Conservation (phyloP, 1,284 basidiomycete species). For the Rhodotorula sp. region DNA sequence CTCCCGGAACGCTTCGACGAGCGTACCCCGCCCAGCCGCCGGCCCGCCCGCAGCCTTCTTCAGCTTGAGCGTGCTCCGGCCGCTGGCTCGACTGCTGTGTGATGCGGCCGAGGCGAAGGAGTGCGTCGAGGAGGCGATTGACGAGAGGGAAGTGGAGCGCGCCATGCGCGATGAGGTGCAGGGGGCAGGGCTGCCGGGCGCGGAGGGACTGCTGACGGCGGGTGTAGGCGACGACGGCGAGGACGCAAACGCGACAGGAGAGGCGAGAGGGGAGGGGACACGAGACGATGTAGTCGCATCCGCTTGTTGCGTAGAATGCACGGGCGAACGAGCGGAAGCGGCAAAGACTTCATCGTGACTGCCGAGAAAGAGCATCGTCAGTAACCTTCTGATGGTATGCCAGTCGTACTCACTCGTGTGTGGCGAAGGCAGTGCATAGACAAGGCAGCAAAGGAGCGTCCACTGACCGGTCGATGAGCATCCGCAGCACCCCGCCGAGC, state of each 20-base stretch:
- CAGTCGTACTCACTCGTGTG: too few relatives aligned
- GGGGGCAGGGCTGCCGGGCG: neutral
- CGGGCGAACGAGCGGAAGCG: too few relatives aligned
- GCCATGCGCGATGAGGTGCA: neutral
- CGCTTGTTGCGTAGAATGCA: too few relatives aligned
- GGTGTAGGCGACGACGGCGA: neutral
- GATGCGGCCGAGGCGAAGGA: neutral
- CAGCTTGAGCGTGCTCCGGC: neutral
- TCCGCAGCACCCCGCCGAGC: slow-evolving; percentile 28
- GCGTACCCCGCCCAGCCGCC: neutral
- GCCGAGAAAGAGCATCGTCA: too few relatives aligned
- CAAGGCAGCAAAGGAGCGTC: neutral
- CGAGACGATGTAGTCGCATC: neutral
- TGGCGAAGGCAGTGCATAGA: too few relatives aligned
- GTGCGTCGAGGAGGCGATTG: neutral
- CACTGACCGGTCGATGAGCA: slow-evolving; percentile 33
- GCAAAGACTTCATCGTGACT: too few relatives aligned
- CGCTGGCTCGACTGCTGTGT: neutral
- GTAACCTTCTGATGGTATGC: too few relatives aligned
- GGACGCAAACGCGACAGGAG: neutral
- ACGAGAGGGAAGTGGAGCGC: neutral
- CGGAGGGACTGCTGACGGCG: neutral
- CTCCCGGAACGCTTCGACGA: neutral
- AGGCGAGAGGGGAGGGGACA: slow-evolving; percentile 3
- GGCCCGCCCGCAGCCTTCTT: neutral